A percentile compares a stretch with the other conserved stretches of the same genome.
Evolutionary conservation across 2,329 filamentous ascomycete species (phyloP).

Genomic region (Coniochaeta sp.): DNA sequence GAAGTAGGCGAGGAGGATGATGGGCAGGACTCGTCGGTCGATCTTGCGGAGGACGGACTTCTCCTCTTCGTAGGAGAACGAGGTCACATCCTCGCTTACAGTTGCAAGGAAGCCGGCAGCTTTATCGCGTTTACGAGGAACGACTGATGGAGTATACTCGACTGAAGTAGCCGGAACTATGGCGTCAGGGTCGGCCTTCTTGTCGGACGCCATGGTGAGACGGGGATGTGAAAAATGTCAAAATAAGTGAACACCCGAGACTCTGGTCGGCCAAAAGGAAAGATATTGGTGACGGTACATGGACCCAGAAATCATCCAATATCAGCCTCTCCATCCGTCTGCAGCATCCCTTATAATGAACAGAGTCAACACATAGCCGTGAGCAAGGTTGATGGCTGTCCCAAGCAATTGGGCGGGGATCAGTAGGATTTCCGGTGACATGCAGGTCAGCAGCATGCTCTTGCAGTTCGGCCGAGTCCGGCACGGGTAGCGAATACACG

Average conservation of each 20-base stretch:
- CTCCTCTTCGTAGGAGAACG: conserved; percentile 43
- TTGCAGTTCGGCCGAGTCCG: neutral
- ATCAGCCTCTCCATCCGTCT: neutral
- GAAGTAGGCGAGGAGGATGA: conserved; percentile 49
- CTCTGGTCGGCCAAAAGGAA: neutral
- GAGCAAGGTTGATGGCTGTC: neutral
- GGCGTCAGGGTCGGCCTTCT: neutral
- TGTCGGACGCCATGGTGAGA: neutral
- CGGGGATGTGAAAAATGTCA: neutral
- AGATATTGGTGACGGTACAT: neutral
- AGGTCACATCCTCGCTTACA: conserved; percentile 25
- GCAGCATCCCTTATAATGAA: neutral
- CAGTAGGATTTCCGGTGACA: neutral
- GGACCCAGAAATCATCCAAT: neutral
- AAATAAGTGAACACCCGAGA: neutral
- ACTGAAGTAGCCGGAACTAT: neutral
- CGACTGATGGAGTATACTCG: neutral
- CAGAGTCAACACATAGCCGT: neutral
- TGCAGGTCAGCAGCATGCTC: neutral
- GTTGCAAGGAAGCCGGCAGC: conserved; percentile 36
- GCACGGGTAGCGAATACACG: no score
- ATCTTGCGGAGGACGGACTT: conserved; percentile 36
- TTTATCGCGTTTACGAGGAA: conserved; percentile 23
- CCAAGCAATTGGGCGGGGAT: neutral
- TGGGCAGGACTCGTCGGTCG: conserved; percentile 39